Base-by-base conservation (phyloP, 306 rosid genomes). In the Corylus americana region DNA sequence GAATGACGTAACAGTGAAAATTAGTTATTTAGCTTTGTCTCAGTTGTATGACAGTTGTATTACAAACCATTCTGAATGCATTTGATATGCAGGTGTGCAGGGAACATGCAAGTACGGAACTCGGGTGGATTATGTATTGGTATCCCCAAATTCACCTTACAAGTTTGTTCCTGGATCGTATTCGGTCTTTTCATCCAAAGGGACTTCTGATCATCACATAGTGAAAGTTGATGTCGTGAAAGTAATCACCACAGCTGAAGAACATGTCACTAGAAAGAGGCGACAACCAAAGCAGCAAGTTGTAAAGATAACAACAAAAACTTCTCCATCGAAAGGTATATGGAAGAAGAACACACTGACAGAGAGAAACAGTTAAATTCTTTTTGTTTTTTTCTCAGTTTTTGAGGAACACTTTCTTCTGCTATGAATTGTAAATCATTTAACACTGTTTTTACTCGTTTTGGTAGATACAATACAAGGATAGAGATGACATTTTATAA, bases 51-150 rank as follows among this genome's bases (percentile, higher is more conserved):
- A 2, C 9, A 79, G 29, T 49, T n/a, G 55, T 16, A 27, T 53
- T 68, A 42, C 66, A 45, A 9, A 45, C 0, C 57, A 20, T 59
- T 53, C 17, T 66, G 31, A 37, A 31, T 31, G 35, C 35, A 2
- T 31, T 42, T 42, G 45, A 42, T 42, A 2, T 63, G 69, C 5
- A 91, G 98, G 98, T 87, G 98, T 96, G 16, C 99, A 95, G 82
- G 99, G 99, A 64, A 96, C 99, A 45, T 93, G 99, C 55, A 96
- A 96, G 81, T 96, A 96, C 37, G 99, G 99, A 78, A 96, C 99
- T 35, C 79, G 99, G 50, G 97, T 96, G 25, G 99, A 96, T 64
- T 96, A 96, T 88, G 78, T 96, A 79, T 76, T 96, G 82, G 87
- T 94, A 71, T 96, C 99, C 3, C 84, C 93, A 29, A 81, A 88